Conservation (phyloP, 257 asterid genomes). For the Jaltomata sinuosa region DNA sequence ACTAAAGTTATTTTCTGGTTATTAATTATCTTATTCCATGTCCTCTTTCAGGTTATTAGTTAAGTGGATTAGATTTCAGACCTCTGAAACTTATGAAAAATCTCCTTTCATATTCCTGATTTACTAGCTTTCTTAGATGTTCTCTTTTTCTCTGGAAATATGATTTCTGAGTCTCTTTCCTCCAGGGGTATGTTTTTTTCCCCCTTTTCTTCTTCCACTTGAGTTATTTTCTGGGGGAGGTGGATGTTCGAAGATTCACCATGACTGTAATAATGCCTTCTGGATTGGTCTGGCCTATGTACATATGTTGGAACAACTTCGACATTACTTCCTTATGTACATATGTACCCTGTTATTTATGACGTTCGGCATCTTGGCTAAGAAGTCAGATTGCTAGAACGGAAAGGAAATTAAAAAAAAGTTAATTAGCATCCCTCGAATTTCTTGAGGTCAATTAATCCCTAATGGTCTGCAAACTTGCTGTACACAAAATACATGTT, state of each 20-base stretch:
- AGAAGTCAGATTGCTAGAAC: background rate
- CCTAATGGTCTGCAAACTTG: background rate
- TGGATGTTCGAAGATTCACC: background rate
- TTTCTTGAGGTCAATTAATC: background rate
- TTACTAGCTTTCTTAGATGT: background rate
- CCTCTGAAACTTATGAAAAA: background rate
- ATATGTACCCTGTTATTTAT: background rate
- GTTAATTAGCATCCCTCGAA: background rate
- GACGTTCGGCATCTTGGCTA: background rate
- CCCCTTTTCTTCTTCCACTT: background rate
- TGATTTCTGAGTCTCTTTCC: background rate
- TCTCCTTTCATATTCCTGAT: background rate
- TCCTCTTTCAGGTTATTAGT: background rate
- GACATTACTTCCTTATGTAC: conserved; percentile 8
- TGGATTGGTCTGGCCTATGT: background rate
- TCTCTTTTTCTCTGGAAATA: background rate
- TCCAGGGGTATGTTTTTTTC: background rate
- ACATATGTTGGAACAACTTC: background rate
- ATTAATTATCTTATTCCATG: background rate
- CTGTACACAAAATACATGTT: background rate
- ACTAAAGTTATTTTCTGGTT: background rate
- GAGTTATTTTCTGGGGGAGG: background rate
- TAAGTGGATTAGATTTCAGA: background rate
- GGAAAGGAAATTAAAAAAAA: background rate
- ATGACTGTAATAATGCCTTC: background rate